Evolutionary conservation across 768 basidiomycete genomes (phyloP).

Genomic region (Boletus edulis): DNA sequence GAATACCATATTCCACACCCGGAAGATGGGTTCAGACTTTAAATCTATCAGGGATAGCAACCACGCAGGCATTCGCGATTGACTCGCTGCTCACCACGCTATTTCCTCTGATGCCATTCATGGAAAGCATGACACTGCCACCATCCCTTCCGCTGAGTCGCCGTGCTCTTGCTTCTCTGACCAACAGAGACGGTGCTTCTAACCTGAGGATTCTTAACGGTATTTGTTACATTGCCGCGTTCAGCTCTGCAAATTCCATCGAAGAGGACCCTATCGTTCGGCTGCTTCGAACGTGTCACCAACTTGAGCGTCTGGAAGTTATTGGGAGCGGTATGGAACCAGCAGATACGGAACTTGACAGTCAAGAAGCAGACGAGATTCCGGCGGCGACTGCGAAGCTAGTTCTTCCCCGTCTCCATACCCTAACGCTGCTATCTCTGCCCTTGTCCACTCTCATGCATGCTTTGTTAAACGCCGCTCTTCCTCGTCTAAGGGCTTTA

Average conservation of each 20-base stretch:
- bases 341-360: constrained; percentile 41
- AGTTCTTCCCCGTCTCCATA: constrained; percentile 54
- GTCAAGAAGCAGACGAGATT: constrained; percentile 17
- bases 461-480: constrained; percentile 53
- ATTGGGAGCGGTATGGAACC: constrained; percentile 59
- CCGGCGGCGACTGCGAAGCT: constrained; percentile 38
- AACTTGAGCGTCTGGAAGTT: constrained; percentile 63
- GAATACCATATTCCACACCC: constrained; percentile 84
- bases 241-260: constrained; percentile 21
- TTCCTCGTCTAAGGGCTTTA: constrained; percentile 63
- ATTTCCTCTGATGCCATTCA: constrained; percentile 67
- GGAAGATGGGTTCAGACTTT: constrained; percentile 83
- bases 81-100: constrained; percentile 64
- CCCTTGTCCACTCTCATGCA: constrained; percentile 63
- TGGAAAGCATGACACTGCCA: constrained; percentile 51
- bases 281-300: constrained; percentile 52
- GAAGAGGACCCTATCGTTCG: constrained; percentile 56
- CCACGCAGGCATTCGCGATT: constrained; percentile 46
- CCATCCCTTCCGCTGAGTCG: constrained; percentile 60
- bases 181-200: constrained; percentile 46
- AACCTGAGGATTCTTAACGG: constrained; percentile 55
- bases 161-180: constrained; percentile 52
- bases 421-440: constrained; percentile 62
- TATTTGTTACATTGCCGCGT: constrained; percentile 46
- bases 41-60: constrained; percentile 60